Evolutionary conservation across 371 early-diverging fungal genomes (phyloP), one percentile per base, ranked within the genome.

Genomic region (Mortierella sp.): DNA sequence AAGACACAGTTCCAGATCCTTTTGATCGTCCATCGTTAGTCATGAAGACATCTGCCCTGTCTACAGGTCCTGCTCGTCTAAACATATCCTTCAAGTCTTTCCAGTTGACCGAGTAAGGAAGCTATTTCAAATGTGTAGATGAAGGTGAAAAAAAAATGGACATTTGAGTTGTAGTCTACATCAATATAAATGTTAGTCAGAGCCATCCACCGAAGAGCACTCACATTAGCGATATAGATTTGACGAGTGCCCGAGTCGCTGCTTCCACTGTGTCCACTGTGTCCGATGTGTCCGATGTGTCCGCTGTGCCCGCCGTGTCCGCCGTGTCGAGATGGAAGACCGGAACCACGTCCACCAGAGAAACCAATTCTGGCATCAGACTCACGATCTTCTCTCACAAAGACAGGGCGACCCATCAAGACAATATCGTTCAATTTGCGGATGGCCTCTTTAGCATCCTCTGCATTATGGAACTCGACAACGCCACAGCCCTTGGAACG

Each of bases 401-500:
- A 94, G 22, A 94, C 89, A 23, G 91, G 90, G 68, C 96, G 84
- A 19, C 94, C 94, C 89, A 94, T 90, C 60, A 95, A 85, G 3
- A 86, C 85, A 3, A 89, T 87, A 70, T 93, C 91, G 71, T 91
- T 89, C 64, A 95, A 80, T 53, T 87, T 89, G 34, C 88, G 86
- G 79, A 96, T 96, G 1, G 96, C 95, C 23, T 89, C 77, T 72
- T 92, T 87, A 13, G 95, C 95, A 61, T 94, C 95, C 66, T 95
- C 95, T 3, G 93, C 85, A 15, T 87, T 89, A 47, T 89, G 84
- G 76, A 85, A 96, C 77, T 95, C 95, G 42, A 94, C 95, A n/a
- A 95, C 89, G 54, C 94, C 82, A 35, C 85, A 84, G n/a, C 83
- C 76, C 47, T 78, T 85, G 45, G 77, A 76, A 32, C 80, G 67